Conservation (phyloP, 106 monocot species). For the Alisma plantagoaquatica region DNA sequence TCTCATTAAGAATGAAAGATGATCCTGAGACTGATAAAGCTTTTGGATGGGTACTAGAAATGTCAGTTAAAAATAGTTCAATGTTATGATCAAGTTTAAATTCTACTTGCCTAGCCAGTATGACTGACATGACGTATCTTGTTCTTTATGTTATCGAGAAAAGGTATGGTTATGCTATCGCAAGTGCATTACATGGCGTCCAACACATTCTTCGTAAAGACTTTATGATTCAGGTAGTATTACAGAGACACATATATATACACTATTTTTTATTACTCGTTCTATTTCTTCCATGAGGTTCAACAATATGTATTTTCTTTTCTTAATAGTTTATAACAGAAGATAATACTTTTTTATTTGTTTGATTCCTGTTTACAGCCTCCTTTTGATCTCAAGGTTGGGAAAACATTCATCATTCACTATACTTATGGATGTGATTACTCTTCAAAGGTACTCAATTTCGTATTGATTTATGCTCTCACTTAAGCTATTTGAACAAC, state of each 20-base stretch:
- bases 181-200: constrained; percentile 90
- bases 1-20: constrained; percentile 87
- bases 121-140: no score
- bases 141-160: no score
- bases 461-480: no score
- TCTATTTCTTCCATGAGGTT: no score
- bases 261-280: no score
- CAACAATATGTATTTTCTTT: no score
- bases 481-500: no score
- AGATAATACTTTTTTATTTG: background rate
- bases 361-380: constrained; percentile 33
- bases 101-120: no score
- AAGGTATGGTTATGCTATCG: constrained; percentile 92
- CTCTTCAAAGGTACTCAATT: constrained; percentile 43
- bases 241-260: background rate
- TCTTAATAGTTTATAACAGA: no score
- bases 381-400: constrained; percentile 52
- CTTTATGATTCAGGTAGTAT: constrained; percentile 82
- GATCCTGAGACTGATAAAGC: constrained; percentile 85
- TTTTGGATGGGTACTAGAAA: constrained; percentile 99
- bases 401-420: constrained; percentile 40
- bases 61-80: no score
- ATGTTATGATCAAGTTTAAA: no score
- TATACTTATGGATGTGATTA: constrained; percentile 70
- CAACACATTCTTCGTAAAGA: constrained; percentile 79